Percentiles rank a stretch among this genome's conserved stretches.
Conservation (phyloP, 225 moss, liverwort and hornwort genomes). For the Sphagnum contortum region DNA sequence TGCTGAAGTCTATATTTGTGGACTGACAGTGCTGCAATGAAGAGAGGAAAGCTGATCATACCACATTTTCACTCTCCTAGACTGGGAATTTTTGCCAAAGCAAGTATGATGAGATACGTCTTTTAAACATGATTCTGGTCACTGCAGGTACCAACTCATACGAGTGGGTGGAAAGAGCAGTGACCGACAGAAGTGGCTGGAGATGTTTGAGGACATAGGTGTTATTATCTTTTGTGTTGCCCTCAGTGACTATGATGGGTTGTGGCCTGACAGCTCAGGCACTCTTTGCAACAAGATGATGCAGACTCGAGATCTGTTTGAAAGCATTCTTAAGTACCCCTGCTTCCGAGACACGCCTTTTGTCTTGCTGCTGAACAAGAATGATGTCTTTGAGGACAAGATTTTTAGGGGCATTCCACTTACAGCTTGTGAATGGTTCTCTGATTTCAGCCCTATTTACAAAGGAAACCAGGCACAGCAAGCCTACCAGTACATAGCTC, state of each 20-base stretch:
- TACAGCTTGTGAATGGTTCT: conserved; percentile 84
- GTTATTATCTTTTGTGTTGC: conserved; percentile 91
- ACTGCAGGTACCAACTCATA: conserved; percentile 87
- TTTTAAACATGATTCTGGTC: no score
- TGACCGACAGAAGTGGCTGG: conserved; percentile 95
- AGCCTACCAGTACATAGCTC: conserved; percentile 84
- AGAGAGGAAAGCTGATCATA: no score
- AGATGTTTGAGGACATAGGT: conserved; percentile 95
- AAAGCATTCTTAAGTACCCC: conserved; percentile 75
- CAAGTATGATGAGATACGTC: no score
- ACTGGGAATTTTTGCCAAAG: no score
- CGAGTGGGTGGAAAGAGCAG: conserved; percentile 90
- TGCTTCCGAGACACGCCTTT: conserved; percentile 77
- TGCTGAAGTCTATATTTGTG: no score
- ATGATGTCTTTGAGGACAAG: conserved; percentile 83
- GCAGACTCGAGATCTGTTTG: conserved; percentile 86
- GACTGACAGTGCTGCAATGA: no score
- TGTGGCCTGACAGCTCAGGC: conserved; percentile 47
- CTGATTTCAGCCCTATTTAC: conserved; percentile 81
- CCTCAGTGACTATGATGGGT: conserved; percentile 72
- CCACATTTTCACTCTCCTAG: no score
- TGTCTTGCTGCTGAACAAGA: conserved; percentile 80
- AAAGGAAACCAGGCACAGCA: conserved; percentile 84
- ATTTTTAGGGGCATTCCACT: conserved; percentile 78
- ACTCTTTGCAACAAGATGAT: conserved; percentile 54